Evolutionary conservation across 176 grass and related monocot species (phyloP), one percentile per base, ranked within the genome.

Genomic region (Musa beccarii): DNA sequence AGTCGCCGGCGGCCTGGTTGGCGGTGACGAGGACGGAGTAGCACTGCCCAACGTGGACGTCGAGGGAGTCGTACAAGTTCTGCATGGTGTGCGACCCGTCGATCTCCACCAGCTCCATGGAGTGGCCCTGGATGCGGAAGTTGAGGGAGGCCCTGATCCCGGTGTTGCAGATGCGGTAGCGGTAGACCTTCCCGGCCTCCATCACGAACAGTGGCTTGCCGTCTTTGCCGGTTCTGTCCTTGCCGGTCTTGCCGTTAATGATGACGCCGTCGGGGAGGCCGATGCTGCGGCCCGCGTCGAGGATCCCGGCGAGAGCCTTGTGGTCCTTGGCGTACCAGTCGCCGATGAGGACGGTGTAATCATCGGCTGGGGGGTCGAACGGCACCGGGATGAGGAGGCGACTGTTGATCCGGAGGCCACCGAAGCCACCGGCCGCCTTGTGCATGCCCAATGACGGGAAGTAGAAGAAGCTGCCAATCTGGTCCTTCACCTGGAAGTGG

Each of bases 401-500:
- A 84, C 94, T 98, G 84, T 98, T 87, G 29, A 98, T 81, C 62
- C 24, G 87, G 74, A 98, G 84, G 75, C 85, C 63, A 7, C 94
- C 94, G 81, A 85, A 91, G 1, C 54, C 94, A 1, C 94, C 94
- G 5, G 84, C 88, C 53, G 84, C 86, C 28, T 87, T 89, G 74
- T 93, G 88, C 90, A 98, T 91, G 75, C 84, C 90, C 43, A 89
- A 69, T 63, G 84, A 91, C 19, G 94, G 94, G 84, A 80, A 98
- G 72, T 98, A 98, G 90, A 87, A 91, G 90, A 89, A 98, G 79
- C 52, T 98, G 67, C 94, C 94, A 62, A 98, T 98, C 85, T 98
- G 90, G 56, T 98, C 94, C 84, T 98, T 93, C 25, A 84, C 76
- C 83, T 98, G 94, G 84, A 81, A 93, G 63, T 89, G 82, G 86